These are phyloP conservation scores for Globisporangium yorkense DNA, from an alignment of 352 stramenopile genomes.

Conservation along the genomic window DNA sequence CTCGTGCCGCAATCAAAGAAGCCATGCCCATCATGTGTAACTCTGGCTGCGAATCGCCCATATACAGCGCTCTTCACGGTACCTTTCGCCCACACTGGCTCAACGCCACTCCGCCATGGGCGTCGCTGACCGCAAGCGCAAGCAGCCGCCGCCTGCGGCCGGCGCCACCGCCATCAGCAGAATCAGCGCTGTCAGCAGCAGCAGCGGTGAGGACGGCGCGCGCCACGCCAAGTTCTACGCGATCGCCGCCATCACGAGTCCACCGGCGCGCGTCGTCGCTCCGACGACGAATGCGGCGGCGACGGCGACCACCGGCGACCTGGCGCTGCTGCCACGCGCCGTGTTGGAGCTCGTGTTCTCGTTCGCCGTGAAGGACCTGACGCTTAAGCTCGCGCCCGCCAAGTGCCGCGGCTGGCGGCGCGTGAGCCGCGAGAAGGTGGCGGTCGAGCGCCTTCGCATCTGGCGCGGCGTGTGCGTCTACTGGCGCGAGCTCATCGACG, in stretches of 20 bases:
- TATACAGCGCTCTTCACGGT: too few species aligned
- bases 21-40: too few species aligned
- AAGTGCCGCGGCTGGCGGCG: conserved; percentile 38
- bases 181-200: background rate
- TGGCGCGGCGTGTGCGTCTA: conserved; percentile 39
- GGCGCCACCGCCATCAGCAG: background rate
- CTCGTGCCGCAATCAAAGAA: too few species aligned
- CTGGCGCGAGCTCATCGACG: conserved; percentile 41
- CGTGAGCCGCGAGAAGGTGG: conserved; percentile 28
- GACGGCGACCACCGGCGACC: conserved; percentile 3
- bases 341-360: conserved; percentile 50
- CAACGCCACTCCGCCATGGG: conserved; percentile 2
- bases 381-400: conserved; percentile 38
- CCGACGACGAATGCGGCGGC: background rate
- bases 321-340: conserved; percentile 33
- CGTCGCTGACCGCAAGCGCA: conserved; percentile 13
- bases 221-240: conserved; percentile 15
- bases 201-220: background rate
- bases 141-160: background rate
- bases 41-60: too few species aligned
- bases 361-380: conserved; percentile 47
- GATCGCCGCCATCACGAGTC: conserved; percentile 13
- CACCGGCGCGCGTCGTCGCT: background rate
- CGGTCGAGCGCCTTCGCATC: conserved; percentile 26
- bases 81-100: too few species aligned